phyloP scores from a whole-genome alignment of 140 eudicot genomes.

The Stevia rebaudiana region DNA sequence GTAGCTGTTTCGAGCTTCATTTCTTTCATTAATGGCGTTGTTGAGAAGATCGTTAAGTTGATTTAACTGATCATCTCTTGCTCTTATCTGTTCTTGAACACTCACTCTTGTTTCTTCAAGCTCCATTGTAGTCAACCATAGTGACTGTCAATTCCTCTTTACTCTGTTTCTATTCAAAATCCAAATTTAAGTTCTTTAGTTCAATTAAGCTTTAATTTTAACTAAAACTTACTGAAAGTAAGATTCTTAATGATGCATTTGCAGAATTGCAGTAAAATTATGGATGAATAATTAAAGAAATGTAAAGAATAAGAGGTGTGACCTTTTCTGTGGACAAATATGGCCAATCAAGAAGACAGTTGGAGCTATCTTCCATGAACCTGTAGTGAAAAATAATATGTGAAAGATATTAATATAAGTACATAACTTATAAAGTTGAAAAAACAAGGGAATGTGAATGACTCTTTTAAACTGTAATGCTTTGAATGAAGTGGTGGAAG shows the following conservation, averaged over 20 bases:
- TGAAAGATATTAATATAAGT: no score
- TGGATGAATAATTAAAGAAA: not conserved
- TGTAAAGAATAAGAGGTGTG: conserved; percentile 11
- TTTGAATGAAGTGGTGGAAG: not conserved
- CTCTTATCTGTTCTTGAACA: conserved; percentile 57
- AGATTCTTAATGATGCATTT: conserved; percentile 13
- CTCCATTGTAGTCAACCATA: conserved; percentile 54
- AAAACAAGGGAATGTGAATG: conserved; percentile 11
- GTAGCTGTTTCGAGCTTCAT: conserved; percentile 32
- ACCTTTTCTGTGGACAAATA: conserved; percentile 66
- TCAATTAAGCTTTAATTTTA: no score
- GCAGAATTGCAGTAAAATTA: not conserved
- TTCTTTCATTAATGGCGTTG: conserved; percentile 35
- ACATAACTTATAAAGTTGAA: not conserved
- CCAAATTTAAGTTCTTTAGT: not conserved
- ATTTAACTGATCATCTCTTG: conserved; percentile 47
- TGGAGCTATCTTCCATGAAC: conserved; percentile 42
- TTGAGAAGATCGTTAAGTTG: conserved; percentile 47
- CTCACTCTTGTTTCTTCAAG: conserved; percentile 58
- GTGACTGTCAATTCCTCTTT: conserved; percentile 57
- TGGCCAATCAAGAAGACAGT: conserved; percentile 41
- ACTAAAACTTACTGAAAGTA: conserved; percentile 10
- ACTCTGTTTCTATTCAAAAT: conserved; percentile 37
- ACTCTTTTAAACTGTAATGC: not conserved
- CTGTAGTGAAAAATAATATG: conserved; percentile 2